Conservation (phyloP, 306 rosid species). For the Ammopiptanthus mongolicus region DNA sequence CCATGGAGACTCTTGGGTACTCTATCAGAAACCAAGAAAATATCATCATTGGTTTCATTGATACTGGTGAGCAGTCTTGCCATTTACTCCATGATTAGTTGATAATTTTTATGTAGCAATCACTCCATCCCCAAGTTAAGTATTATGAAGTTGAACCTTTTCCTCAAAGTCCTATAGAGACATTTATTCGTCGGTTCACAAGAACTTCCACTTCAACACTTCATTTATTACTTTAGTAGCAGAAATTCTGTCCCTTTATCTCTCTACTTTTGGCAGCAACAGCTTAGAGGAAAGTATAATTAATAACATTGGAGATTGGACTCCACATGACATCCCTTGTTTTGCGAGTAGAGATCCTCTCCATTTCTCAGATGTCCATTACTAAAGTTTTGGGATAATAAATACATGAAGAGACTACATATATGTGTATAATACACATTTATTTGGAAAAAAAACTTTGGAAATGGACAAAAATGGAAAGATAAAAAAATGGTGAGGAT, state of each 20-base stretch:
- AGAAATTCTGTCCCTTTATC: constrained; percentile 21
- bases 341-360: no score
- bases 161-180: constrained; percentile 2
- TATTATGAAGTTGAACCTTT: neutral
- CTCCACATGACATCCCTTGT: neutral
- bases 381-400: no score
- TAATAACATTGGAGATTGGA: constrained; percentile 10
- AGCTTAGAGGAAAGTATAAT: constrained; percentile 11
- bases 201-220: constrained; percentile 22
- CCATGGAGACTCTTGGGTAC: constrained; percentile 65
- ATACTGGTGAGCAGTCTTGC: constrained; percentile 50
- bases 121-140: neutral
- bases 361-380: no score
- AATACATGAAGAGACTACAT: no score
- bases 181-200: constrained; percentile 23
- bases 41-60: constrained; percentile 79
- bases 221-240: constrained; percentile 26
- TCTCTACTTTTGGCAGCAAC: neutral
- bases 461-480: no score
- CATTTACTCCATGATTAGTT: constrained; percentile 12
- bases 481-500: no score
- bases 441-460: no score
- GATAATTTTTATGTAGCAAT: constrained; percentile 2
- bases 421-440: no score
- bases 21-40: constrained; percentile 71